These are phyloP conservation scores for Echeveria elegans DNA, from an alignment of 164 flowering plant genomes.

Conservation along the genomic window DNA sequence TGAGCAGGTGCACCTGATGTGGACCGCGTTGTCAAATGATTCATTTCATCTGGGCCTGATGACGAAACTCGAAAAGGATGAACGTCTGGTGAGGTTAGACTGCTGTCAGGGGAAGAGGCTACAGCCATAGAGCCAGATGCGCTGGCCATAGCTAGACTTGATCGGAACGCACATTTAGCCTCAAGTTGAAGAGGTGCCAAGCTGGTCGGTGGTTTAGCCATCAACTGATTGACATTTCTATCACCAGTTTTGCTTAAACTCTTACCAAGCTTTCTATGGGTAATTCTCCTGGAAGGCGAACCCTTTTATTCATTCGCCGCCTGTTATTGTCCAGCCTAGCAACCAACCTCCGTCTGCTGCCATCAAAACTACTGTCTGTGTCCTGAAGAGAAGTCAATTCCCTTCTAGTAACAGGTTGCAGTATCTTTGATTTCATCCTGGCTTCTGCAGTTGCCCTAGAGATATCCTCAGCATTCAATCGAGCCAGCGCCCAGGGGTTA, in stretches of 20 bases:
- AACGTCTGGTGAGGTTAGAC: constrained; percentile 78
- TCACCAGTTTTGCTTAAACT: constrained; percentile 29
- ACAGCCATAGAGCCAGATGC: constrained; percentile 19
- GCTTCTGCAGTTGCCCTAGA: constrained; percentile 86
- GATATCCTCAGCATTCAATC: constrained; percentile 84
- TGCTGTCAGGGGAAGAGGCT: constrained; percentile 88
- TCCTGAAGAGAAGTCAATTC: constrained; percentile 39
- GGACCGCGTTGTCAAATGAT: constrained; percentile 33
- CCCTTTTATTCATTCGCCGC: constrained; percentile 46
- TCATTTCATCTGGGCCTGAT: constrained; percentile 65
- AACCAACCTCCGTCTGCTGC: constrained; percentile 47
- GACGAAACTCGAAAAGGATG: constrained; percentile 77
- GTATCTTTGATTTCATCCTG: constrained; percentile 72
- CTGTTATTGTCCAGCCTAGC: constrained; percentile 46
- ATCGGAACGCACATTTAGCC: constrained; percentile 70
- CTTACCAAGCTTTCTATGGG: constrained; percentile 36
- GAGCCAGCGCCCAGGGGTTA: constrained; percentile 92
- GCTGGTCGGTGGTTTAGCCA: constrained; percentile 32
- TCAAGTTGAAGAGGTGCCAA: constrained; percentile 80
- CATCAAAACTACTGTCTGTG: constrained; percentile 61
- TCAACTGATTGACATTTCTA: constrained; percentile 18
- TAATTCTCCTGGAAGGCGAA: constrained; percentile 61
- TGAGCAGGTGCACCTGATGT: constrained; percentile 21
- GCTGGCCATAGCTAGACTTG: constrained; percentile 59
- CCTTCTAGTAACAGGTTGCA: constrained; percentile 64